A percentile compares a stretch with the other conserved stretches of the same genome.
Evolutionary conservation across 495 filamentous ascomycete species (phyloP).

Genomic region (Barbatosphaeria neglecta): DNA sequence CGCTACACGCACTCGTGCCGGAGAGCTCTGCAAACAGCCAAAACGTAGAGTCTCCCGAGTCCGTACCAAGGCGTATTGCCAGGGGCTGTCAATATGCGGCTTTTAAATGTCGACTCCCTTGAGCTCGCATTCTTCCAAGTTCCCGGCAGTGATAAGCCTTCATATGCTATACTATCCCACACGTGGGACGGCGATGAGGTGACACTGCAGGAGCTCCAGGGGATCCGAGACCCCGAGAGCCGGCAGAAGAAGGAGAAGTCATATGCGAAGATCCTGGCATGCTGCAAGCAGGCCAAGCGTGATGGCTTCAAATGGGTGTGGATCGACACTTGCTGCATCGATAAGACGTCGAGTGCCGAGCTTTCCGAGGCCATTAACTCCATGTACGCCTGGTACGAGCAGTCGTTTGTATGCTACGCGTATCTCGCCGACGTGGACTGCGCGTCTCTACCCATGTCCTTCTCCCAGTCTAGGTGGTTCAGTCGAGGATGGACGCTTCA

Average conservation of each 20-base stretch:
- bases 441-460: neutral
- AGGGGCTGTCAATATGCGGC: conserved; percentile 3
- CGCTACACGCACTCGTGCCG: too few relatives aligned
- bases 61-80: too few relatives aligned
- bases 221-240: neutral
- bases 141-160: conserved; percentile 3
- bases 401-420: conserved; percentile 22
- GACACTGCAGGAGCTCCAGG: conserved; percentile 9
- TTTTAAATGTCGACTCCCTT: conserved; percentile 11
- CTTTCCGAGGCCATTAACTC: conserved; percentile 32
- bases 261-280: conserved; percentile 10
- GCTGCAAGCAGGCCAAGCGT: conserved; percentile 3
- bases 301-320: conserved; percentile 11
- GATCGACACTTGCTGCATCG: conserved; percentile 29
- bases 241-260: conserved; percentile 9
- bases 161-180: conserved; percentile 17
- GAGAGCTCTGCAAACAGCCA: too few relatives aligned
- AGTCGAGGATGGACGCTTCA: conserved; percentile 24
- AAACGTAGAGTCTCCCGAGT: too few relatives aligned
- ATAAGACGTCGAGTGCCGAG: conserved; percentile 30
- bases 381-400: conserved; percentile 28
- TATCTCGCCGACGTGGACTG: conserved; percentile 20
- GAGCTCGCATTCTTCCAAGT: conserved; percentile 14
- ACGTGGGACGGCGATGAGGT: conserved; percentile 17
- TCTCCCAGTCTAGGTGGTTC: conserved; percentile 14